Evolutionary conservation across 306 rosid genomes (phyloP), one percentile per base, ranked within the genome.

Genomic region (Trifolium subterraneum): DNA sequence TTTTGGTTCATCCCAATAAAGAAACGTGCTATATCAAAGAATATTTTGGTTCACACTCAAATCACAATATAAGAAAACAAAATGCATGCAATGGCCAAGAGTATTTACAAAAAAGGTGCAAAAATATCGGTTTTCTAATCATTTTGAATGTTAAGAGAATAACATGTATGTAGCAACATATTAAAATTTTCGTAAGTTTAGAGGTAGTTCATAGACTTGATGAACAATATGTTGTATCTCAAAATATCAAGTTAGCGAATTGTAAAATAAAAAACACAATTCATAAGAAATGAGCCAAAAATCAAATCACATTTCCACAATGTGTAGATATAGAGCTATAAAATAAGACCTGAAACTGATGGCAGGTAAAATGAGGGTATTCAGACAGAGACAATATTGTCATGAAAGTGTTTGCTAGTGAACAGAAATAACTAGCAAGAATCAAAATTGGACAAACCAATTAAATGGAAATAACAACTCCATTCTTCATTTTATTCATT

Each of bases 11-110:
- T 66, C 6, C 81, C 75, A 2, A 12, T 41, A 42, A 67, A 77
- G 76, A 82, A 77, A 29, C 9, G 68, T 12, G 76, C 74, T 50
- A 82, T 77, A 10, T 82, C 76, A 20, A 68, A 58, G 15, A 82
- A 82, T 39, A 77, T 77, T 12, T 31, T 5, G n/a, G n/a, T n/a
- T n/a, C n/a, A n/a, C n/a, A n/a, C n/a, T n/a, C n/a, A n/a, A n/a
- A n/a, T n/a, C n/a, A n/a, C n/a, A n/a, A n/a, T n/a, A n/a, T n/a
- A n/a, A n/a, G n/a, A n/a, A n/a, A n/a, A n/a, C n/a, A n/a, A n/a
- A n/a, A n/a, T n/a, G n/a, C n/a, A n/a, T n/a, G n/a, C n/a, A n/a
- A n/a, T n/a, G n/a, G n/a, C n/a, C n/a, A n/a, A n/a, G n/a, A n/a
- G n/a, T n/a, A n/a, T n/a, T n/a, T n/a, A n/a, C n/a, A n/a, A n/a